phyloP scores from a whole-genome alignment of 2,329 filamentous ascomycete species.

The Tolypocladium guangdongense region DNA sequence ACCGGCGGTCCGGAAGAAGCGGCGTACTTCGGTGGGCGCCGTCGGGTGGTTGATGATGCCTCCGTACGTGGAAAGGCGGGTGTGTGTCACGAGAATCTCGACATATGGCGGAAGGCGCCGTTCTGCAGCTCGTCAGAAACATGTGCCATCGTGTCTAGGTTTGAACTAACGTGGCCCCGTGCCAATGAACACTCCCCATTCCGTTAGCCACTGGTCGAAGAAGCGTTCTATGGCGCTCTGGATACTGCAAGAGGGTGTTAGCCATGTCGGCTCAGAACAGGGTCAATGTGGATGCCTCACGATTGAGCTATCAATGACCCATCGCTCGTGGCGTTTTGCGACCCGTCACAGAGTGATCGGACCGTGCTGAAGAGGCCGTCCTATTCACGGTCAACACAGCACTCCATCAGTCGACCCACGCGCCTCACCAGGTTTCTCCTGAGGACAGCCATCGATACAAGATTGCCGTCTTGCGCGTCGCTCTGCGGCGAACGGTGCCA shows the following conservation, averaged over 20 bases:
- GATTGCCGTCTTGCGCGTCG: slow-evolving; percentile 57
- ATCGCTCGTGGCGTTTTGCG: slow-evolving; percentile 33
- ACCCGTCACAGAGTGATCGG: slow-evolving; percentile 48
- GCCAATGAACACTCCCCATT: slow-evolving; percentile 48
- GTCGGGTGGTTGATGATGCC: slow-evolving; percentile 66
- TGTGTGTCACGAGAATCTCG: slow-evolving; percentile 63
- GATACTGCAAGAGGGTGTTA: slow-evolving; percentile 18
- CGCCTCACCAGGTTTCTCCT: slow-evolving; percentile 49
- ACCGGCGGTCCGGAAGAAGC: slow-evolving; percentile 61
- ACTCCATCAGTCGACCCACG: neutral
- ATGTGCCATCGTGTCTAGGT: neutral
- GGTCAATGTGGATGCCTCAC: slow-evolving; percentile 4
- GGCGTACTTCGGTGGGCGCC: slow-evolving; percentile 57
- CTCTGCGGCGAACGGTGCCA: slow-evolving; percentile 57
- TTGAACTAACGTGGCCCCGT: slow-evolving; percentile 27
- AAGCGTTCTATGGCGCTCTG: slow-evolving; percentile 53
- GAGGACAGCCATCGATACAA: slow-evolving; percentile 60
- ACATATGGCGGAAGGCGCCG: slow-evolving; percentile 58
- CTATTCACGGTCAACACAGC: slow-evolving; percentile 16
- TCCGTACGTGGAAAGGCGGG: slow-evolving; percentile 62
- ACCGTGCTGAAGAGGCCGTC: slow-evolving; percentile 47
- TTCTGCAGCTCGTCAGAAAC: slow-evolving; percentile 10
- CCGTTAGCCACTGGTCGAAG: slow-evolving; percentile 53
- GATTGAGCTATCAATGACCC: slow-evolving; percentile 43
- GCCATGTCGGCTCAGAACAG: neutral